Evolutionary conservation across 441 rosid species (phyloP), one percentile per base, ranked within the genome.

Genomic region (Euphorbia celastroides): DNA sequence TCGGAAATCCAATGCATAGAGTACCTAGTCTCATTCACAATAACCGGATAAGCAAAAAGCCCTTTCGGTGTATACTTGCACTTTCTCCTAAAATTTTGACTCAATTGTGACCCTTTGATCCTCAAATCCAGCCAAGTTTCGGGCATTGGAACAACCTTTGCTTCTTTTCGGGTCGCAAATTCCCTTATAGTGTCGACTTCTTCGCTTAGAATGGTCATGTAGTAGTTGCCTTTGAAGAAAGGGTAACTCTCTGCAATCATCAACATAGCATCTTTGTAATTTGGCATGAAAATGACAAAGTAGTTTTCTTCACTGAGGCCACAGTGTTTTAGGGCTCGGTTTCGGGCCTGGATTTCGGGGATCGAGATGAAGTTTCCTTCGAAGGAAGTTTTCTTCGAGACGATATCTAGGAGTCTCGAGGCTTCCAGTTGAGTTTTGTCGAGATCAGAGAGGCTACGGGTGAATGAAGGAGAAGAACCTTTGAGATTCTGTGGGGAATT

Each of bases 1-100:
- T 87, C 90, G 0, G 87, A 87, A 44, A 85, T 78, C 90, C 90
- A 87, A 67, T 87, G 90, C 90, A 79, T 74, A 0, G 90, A 85
- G 57, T 78, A 77, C 25, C 81, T 80, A 11, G 79, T 78, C 72
- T 78, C 84, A 30, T 82, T 78, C 42, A 78, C 81, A 31, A 65
- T 51, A 1, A 75, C 84, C 0, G 87, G 90, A 56, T 79, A 85
- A 5, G 88, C 77, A 62, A 83, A 82, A 1, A 85, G 81, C 6
- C 87, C 90, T 48, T 82, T 84, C 0, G 81, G 84, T 17, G 60
- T 79, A 62, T 78, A 70, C 79, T 80, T 87, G 41, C 93, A 87
- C 34, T 87, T 87, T 62, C 88, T 78, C 63, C 90, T 74, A 50
- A 87, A 85, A 52, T 83, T 78, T 66, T 87, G 93, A 73, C 85